Conservation (phyloP, 306 rosid species). For the Oemleria cerasiformis region DNA sequence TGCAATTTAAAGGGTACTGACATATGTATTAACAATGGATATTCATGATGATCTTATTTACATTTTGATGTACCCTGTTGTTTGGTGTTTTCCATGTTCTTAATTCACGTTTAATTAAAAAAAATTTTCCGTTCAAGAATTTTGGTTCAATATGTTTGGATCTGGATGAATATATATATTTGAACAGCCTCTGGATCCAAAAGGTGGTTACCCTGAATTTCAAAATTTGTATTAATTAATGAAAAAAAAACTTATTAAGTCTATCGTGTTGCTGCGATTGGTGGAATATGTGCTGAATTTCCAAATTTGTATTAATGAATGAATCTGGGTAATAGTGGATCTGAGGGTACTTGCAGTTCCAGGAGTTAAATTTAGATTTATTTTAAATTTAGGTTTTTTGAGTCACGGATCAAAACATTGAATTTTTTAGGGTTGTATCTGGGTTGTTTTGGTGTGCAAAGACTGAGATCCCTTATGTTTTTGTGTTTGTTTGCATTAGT, state of each 20-base stretch:
- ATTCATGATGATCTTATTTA: no score
- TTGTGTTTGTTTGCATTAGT: background rate
- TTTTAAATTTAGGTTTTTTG: background rate
- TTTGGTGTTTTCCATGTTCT: background rate
- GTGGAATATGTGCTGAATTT: conserved; percentile 10
- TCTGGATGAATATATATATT: background rate
- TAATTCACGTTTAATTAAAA: no score
- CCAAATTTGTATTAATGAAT: no score
- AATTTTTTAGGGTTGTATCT: background rate
- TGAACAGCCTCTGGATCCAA: background rate
- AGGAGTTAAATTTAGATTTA: background rate
- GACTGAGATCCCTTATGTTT: background rate
- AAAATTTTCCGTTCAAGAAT: background rate
- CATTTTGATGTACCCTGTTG: background rate
- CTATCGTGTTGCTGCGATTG: background rate
- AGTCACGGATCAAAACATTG: background rate
- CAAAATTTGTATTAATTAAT: background rate
- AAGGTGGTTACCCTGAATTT: no score
- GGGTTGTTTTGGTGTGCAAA: background rate
- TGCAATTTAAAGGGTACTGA: no score
- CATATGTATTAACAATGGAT: no score
- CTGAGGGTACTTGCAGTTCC: background rate
- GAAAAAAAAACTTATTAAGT: background rate
- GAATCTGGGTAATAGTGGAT: background rate
- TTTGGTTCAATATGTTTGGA: background rate